Evolutionary conservation across 169 alveolate genomes (phyloP).

Genomic region (Plasmodium cynomolgi): DNA sequence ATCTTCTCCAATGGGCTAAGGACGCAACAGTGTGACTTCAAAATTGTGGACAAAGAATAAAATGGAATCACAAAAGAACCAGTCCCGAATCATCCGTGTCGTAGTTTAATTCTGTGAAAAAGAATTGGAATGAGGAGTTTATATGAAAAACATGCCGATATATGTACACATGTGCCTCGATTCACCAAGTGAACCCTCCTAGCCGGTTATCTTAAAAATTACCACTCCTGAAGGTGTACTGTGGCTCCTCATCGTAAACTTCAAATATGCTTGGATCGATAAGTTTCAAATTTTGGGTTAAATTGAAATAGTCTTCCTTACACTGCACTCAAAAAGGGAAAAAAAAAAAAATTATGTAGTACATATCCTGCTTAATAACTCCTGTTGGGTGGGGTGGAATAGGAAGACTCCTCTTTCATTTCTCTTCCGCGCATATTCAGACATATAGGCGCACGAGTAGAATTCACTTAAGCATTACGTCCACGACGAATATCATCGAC

Average conservation of each 20-base stretch:
- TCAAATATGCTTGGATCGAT: conserved; percentile 68
- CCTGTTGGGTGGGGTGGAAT: background rate
- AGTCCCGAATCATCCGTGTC: conserved; percentile 62
- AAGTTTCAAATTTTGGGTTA: conserved; percentile 38
- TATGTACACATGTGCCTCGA: background rate
- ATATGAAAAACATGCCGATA: background rate
- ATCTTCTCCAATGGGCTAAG: background rate
- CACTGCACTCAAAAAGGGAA: conserved; percentile 18
- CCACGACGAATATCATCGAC: conserved; percentile 38
- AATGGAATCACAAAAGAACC: background rate
- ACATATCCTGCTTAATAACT: background rate
- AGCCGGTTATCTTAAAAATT: background rate
- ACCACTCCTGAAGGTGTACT: conserved; percentile 35
- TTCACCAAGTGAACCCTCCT: background rate
- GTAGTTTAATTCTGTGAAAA: conserved; percentile 21
- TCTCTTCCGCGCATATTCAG: background rate
- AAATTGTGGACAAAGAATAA: background rate
- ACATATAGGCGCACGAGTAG: background rate
- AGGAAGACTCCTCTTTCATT: background rate
- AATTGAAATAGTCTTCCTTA: conserved; percentile 49
- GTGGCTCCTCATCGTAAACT: conserved; percentile 56
- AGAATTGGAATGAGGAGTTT: background rate
- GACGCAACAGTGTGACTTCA: background rate
- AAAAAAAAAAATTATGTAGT: background rate
- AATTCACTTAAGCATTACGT: background rate